Percentiles rank a stretch among this genome's conserved stretches.
Conservation (phyloP, 768 basidiomycete species). For the Boletus coccyginus region DNA sequence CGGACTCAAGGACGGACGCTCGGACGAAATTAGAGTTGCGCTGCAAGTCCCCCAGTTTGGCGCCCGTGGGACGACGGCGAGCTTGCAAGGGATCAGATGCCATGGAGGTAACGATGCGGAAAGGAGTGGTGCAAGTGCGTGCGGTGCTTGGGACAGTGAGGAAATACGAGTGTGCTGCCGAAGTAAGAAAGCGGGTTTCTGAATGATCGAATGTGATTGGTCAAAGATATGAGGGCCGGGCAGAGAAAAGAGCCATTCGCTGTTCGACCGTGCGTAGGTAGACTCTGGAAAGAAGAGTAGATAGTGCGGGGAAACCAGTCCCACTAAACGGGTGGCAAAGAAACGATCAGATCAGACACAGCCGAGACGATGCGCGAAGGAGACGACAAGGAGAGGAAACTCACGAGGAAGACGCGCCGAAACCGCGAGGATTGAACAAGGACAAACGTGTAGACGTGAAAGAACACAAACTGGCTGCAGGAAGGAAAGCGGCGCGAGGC, state of each 20-base stretch:
- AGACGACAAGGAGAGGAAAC: not conserved
- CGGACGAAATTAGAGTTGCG: conserved; percentile 61
- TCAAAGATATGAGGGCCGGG: conserved; percentile 8
- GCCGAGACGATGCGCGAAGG: not conserved
- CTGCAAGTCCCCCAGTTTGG: conserved; percentile 6
- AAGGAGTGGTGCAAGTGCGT: conserved; percentile 15
- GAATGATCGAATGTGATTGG: conserved; percentile 12
- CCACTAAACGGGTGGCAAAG: conserved; percentile 8
- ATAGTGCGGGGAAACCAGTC: conserved; percentile 17
- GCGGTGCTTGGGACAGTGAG: not conserved
- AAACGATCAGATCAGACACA: not conserved
- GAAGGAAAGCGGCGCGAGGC: not conserved
- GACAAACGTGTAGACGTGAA: conserved; percentile 4
- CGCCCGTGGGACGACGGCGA: conserved; percentile 30
- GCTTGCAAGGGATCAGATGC: conserved; percentile 15
- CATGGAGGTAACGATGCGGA: conserved; percentile 19
- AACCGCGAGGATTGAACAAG: conserved; percentile 1
- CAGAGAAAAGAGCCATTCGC: conserved; percentile 23
- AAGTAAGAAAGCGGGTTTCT: conserved; percentile 5
- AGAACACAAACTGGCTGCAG: not conserved
- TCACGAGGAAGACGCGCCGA: conserved; percentile 9
- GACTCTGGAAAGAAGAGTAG: conserved; percentile 1
- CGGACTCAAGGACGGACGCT: conserved; percentile 73
- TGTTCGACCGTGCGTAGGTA: conserved; percentile 7
- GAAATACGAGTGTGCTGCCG: not conserved